phyloP scores from a whole-genome alignment of 352 stramenopile species.

The Albugo laibachii region DNA sequence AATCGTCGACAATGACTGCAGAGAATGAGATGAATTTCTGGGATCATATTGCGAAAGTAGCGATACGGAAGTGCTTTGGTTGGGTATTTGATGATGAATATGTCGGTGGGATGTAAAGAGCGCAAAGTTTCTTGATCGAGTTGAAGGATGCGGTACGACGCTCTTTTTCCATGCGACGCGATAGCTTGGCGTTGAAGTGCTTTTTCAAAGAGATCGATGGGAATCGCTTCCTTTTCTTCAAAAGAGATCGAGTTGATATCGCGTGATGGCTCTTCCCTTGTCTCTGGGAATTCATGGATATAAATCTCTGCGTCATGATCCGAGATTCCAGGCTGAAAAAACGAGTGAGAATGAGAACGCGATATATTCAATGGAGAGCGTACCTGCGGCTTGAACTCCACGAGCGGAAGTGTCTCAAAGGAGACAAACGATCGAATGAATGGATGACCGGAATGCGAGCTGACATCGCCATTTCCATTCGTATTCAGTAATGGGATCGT shows the following conservation, averaged over 20 bases:
- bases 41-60: constrained; percentile 87
- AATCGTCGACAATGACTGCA: constrained; percentile 82
- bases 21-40: constrained; percentile 82
- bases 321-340: constrained; percentile 25
- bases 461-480: constrained; percentile 76
- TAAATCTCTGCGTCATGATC: constrained; percentile 77
- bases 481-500: constrained; percentile 86
- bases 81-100: constrained; percentile 76
- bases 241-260: constrained; percentile 8
- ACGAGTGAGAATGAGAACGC: background rate
- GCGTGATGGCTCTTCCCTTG: constrained; percentile 8
- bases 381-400: constrained; percentile 83
- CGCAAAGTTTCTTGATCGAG: constrained; percentile 53
- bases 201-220: constrained; percentile 50
- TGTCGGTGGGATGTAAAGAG: constrained; percentile 53
- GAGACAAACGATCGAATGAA: constrained; percentile 90
- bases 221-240: constrained; percentile 37
- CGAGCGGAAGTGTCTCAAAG: constrained; percentile 89
- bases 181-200: constrained; percentile 73
- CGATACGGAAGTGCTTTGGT: constrained; percentile 26
- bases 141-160: constrained; percentile 53
- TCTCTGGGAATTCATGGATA: constrained; percentile 36
- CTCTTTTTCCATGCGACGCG: constrained; percentile 17
- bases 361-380: background rate
- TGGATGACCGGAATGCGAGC: constrained; percentile 83